These are phyloP conservation scores for Porpolomopsis calyptriformis DNA, from an alignment of 768 basidiomycete genomes.

Conservation along the genomic window DNA sequence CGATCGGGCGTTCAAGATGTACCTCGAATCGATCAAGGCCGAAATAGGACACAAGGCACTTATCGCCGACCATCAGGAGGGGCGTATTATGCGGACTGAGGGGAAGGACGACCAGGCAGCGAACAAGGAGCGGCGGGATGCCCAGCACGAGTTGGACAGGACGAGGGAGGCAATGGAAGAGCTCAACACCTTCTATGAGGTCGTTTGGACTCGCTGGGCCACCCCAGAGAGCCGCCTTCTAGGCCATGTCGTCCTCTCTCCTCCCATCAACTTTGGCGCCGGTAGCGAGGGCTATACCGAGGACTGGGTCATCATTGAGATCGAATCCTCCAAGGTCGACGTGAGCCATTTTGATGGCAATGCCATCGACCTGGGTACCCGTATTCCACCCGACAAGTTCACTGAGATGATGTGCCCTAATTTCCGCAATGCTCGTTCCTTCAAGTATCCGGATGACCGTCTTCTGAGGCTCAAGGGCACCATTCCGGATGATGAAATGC, in stretches of 20 bases:
- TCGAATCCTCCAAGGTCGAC: neutral
- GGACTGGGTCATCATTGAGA: neutral
- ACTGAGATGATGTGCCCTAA: neutral
- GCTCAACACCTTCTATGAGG: neutral
- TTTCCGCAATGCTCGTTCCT: neutral
- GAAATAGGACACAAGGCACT: slow-evolving; percentile 1
- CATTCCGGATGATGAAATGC: no score
- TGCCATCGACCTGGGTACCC: neutral
- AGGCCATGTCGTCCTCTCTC: neutral
- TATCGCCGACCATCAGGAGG: neutral
- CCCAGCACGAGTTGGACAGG: neutral
- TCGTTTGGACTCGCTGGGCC: neutral
- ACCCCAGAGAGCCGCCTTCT: neutral
- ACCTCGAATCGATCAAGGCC: neutral
- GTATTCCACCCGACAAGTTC: neutral
- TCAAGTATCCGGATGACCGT: neutral
- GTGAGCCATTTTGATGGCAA: neutral
- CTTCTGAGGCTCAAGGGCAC: neutral
- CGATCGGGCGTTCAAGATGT: neutral
- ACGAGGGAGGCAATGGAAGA: neutral
- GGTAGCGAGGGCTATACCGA: neutral
- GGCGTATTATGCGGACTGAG: neutral
- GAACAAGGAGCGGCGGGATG: neutral
- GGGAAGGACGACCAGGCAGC: neutral
- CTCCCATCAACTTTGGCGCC: slow-evolving; percentile 1